phyloP scores from a whole-genome alignment of 2,329 filamentous ascomycete species.

The Colletotrichum sp. region DNA sequence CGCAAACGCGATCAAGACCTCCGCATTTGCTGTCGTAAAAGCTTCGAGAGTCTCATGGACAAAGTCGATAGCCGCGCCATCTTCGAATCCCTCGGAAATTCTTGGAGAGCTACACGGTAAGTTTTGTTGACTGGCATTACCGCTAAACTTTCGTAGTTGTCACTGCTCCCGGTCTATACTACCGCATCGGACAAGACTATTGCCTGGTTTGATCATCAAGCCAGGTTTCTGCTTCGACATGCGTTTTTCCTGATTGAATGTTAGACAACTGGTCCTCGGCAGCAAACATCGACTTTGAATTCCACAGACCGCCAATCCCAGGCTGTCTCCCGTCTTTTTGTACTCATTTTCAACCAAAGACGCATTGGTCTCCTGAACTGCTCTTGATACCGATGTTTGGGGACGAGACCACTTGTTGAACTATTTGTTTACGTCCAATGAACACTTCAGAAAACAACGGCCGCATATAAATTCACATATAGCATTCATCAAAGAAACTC shows the following conservation, averaged over 20 bases:
- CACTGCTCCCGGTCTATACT: fast-evolving
- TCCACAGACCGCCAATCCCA: neutral
- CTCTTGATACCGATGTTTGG: neutral
- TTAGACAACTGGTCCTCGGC: no score
- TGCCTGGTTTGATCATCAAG: no score
- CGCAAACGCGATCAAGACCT: neutral
- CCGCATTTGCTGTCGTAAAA: neutral
- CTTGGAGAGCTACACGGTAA: neutral
- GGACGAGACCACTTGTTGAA: neutral
- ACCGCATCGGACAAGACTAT: neutral
- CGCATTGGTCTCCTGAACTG: neutral
- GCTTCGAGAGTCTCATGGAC: neutral
- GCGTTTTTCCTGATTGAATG: no score
- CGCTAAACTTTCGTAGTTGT: neutral
- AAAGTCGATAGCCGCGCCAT: neutral
- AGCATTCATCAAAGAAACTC: no score
- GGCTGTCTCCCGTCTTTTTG: neutral
- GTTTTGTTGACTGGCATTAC: neutral
- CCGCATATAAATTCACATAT: neutral
- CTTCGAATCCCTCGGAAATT: neutral
- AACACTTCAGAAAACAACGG: neutral
- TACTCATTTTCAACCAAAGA: no score
- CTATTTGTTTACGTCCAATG: neutral
- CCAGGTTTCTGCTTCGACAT: neutral
- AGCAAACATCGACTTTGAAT: no score